phyloP scores from a whole-genome alignment of 2,329 filamentous ascomycete species.

The Raffaelea albimanens region DNA sequence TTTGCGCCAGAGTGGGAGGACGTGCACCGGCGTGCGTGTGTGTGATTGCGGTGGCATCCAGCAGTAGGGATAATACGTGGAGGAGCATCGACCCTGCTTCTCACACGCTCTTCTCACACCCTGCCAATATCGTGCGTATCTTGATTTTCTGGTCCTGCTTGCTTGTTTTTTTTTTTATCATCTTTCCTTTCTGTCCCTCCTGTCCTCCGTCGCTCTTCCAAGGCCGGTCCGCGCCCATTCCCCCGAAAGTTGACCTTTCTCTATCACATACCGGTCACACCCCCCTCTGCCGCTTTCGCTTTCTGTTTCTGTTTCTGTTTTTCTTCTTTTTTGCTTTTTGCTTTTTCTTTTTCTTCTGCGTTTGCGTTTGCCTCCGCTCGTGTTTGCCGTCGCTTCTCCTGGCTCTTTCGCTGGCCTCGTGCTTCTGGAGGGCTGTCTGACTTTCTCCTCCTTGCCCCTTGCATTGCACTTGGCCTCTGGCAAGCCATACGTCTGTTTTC shows the following conservation, averaged over 20 bases:
- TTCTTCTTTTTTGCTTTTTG: neutral
- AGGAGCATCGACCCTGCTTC: too few species aligned
- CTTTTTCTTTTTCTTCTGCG: neutral
- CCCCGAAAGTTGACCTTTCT: too few species aligned
- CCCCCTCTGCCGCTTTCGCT: neutral
- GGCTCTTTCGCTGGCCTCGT: too few species aligned
- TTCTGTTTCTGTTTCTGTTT: conserved; percentile 1
- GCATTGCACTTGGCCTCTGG: neutral
- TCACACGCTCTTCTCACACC: neutral
- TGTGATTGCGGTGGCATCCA: too few species aligned
- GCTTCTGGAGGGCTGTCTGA: too few species aligned
- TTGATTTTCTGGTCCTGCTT: neutral
- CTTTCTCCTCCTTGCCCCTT: neutral
- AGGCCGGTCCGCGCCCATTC: neutral
- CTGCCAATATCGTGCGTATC: too few species aligned
- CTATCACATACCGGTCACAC: neutral
- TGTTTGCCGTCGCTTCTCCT: too few species aligned
- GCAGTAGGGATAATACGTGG: too few species aligned
- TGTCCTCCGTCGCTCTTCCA: neutral
- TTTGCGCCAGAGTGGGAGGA: too few species aligned
- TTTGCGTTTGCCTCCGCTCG: neutral
- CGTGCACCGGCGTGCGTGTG: too few species aligned
- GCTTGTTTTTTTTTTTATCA: neutral
- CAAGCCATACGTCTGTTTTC: too few species aligned
- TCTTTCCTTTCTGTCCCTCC: neutral